Evolutionary conservation across 1,284 basidiomycete species (phyloP).

Genomic region (Ceratobasidium sp.): DNA sequence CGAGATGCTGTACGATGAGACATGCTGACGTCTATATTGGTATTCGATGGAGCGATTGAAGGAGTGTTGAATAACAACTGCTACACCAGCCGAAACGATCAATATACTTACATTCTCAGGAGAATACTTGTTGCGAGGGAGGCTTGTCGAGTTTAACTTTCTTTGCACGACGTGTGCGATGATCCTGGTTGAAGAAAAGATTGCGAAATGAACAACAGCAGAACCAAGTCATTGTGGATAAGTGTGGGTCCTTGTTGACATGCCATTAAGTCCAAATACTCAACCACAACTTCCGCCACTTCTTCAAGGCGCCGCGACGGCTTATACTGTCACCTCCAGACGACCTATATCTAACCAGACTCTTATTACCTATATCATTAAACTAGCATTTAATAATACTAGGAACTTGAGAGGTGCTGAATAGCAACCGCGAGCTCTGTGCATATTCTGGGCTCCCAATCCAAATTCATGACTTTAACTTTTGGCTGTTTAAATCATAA

Average conservation of each 20-base stretch:
- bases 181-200: constrained; percentile 1
- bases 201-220: constrained; percentile 14
- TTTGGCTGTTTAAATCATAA: too few species aligned
- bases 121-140: not conserved
- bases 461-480: too few species aligned
- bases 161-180: not conserved
- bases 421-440: too few species aligned
- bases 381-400: too few species aligned
- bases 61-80: constrained; percentile 17
- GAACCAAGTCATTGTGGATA: not conserved
- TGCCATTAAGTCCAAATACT: not conserved
- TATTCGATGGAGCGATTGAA: constrained; percentile 30
- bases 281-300: not conserved
- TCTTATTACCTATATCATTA: too few species aligned
- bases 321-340: too few species aligned
- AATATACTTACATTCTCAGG: not conserved
- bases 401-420: too few species aligned
- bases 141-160: not conserved
- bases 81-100: not conserved
- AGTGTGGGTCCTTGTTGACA: constrained; percentile 19
- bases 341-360: too few species aligned
- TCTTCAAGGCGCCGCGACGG: not conserved
- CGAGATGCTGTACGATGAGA: not conserved
- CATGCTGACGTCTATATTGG: not conserved
- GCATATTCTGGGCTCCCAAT: too few species aligned